A percentile compares a stretch with the other conserved stretches of the same genome.
These are phyloP conservation scores for Verbena officinalis DNA, from an alignment of 257 asterid species.

Conservation along the genomic window DNA sequence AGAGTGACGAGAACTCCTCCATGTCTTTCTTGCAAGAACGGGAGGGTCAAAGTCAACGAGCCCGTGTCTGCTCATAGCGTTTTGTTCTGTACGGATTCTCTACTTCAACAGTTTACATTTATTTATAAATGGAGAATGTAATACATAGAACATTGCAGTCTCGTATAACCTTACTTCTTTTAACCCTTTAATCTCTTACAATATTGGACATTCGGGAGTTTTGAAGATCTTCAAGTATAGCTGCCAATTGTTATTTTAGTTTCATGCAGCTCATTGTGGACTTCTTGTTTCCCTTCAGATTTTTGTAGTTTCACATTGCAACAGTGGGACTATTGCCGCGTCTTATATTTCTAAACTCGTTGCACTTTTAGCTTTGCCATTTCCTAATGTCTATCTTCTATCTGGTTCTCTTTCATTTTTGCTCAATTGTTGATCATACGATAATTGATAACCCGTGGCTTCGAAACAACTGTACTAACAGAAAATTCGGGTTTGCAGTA, in stretches of 20 bases:
- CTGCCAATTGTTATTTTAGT: slow-evolving; percentile 19
- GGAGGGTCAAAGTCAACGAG: slow-evolving; percentile 50
- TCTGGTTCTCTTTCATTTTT: not conserved
- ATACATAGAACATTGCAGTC: too few species aligned
- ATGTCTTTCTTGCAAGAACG: slow-evolving; percentile 46
- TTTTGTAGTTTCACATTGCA: slow-evolving; percentile 5
- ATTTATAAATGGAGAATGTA: too few species aligned
- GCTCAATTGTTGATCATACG: too few species aligned
- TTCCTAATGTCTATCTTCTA: not conserved
- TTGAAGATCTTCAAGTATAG: not conserved
- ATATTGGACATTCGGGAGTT: not conserved
- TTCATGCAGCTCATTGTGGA: not conserved
- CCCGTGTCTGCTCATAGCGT: slow-evolving; percentile 65
- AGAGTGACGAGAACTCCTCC: slow-evolving; percentile 54
- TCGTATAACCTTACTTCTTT: not conserved
- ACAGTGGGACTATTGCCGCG: not conserved
- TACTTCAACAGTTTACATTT: too few species aligned
- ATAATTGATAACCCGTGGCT: too few species aligned
- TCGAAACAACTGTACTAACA: too few species aligned
- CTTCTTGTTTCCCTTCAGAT: not conserved
- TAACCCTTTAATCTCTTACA: slow-evolving; percentile 20
- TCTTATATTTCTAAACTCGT: slow-evolving; percentile 1
- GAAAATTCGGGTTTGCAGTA: too few species aligned
- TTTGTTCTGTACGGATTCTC: not conserved
- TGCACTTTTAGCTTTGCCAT: not conserved